Evolutionary conservation across 2,329 filamentous ascomycete species (phyloP).

Genomic region (Ampelomyces quisqualis): DNA sequence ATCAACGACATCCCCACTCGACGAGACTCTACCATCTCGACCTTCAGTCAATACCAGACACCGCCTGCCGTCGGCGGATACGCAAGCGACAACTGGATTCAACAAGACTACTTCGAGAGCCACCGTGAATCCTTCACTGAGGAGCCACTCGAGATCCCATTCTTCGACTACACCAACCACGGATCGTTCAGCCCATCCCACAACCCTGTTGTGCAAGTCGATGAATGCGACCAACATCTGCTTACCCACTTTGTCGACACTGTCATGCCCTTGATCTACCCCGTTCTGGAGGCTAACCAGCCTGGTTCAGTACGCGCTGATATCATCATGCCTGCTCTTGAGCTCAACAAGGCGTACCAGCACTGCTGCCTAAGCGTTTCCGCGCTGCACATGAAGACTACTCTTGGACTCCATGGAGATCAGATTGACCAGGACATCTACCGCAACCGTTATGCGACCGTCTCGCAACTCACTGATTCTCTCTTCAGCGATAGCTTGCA

Average conservation of each 20-base stretch:
- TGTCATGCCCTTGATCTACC: slow-evolving; percentile 86
- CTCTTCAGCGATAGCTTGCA: slow-evolving; percentile 80
- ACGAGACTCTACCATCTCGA: slow-evolving; percentile 83
- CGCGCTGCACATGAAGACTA: slow-evolving; percentile 86
- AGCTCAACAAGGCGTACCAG: slow-evolving; percentile 88
- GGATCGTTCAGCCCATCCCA: slow-evolving; percentile 60
- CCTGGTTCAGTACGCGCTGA: slow-evolving; percentile 78
- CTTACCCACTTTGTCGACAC: slow-evolving; percentile 88
- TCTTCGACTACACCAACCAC: slow-evolving; percentile 78
- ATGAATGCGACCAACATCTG: slow-evolving; percentile 82
- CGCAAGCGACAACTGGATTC: slow-evolving; percentile 69
- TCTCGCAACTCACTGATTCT: slow-evolving; percentile 80
- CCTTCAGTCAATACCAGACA: slow-evolving; percentile 86
- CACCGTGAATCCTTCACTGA: slow-evolving; percentile 65
- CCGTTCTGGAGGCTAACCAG: slow-evolving; percentile 86
- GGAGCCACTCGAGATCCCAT: slow-evolving; percentile 66
- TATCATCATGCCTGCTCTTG: slow-evolving; percentile 81
- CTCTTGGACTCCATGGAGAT: slow-evolving; percentile 64
- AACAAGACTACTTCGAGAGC: slow-evolving; percentile 68
- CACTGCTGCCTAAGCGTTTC: slow-evolving; percentile 95
- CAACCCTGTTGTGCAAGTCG: slow-evolving; percentile 75
- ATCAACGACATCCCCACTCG: slow-evolving; percentile 86
- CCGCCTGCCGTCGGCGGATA: slow-evolving; percentile 72
- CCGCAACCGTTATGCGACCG: slow-evolving; percentile 85
- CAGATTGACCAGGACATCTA: slow-evolving; percentile 88